Conservation (phyloP, 768 basidiomycete genomes). For the Mycena latifolia region DNA sequence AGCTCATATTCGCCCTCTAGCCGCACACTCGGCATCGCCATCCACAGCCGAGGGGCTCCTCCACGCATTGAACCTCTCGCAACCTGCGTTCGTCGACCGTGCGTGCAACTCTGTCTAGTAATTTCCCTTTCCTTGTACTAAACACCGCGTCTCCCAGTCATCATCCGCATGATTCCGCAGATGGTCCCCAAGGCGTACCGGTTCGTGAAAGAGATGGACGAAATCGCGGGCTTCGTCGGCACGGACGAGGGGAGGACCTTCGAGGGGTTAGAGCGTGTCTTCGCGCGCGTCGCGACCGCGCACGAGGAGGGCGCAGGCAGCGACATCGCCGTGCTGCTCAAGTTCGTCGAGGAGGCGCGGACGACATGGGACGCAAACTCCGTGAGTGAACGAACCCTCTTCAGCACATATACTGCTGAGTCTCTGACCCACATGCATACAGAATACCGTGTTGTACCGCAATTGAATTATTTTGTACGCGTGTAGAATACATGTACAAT, state of each 20-base stretch:
- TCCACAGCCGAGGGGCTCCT: constrained; percentile 62
- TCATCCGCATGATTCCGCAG: constrained; percentile 46
- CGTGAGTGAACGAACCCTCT: too few species aligned
- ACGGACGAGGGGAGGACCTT: constrained; percentile 43
- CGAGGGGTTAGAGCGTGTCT: constrained; percentile 51
- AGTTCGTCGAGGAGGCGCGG: constrained; percentile 46
- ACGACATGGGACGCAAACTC: neutral
- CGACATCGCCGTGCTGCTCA: constrained; percentile 46
- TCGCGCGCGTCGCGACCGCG: constrained; percentile 50
- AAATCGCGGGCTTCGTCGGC: constrained; percentile 57
- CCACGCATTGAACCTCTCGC: constrained; percentile 52
- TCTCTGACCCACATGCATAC: neutral
- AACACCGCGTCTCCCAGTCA: constrained; percentile 19
- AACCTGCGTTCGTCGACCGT: constrained; percentile 49
- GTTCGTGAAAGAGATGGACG: constrained; percentile 64
- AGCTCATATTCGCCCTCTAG: constrained; percentile 36
- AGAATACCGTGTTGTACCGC: neutral
- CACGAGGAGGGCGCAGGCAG: constrained; percentile 38
- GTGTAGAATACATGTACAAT: too few species aligned
- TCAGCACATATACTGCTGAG: too few species aligned
- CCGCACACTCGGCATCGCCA: constrained; percentile 62
- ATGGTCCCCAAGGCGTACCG: constrained; percentile 63
- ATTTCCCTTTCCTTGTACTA: too few species aligned
- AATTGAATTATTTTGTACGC: neutral
- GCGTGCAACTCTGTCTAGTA: neutral